phyloP scores from a whole-genome alignment of 495 filamentous ascomycete species.

The Parathielavia appendiculata region DNA sequence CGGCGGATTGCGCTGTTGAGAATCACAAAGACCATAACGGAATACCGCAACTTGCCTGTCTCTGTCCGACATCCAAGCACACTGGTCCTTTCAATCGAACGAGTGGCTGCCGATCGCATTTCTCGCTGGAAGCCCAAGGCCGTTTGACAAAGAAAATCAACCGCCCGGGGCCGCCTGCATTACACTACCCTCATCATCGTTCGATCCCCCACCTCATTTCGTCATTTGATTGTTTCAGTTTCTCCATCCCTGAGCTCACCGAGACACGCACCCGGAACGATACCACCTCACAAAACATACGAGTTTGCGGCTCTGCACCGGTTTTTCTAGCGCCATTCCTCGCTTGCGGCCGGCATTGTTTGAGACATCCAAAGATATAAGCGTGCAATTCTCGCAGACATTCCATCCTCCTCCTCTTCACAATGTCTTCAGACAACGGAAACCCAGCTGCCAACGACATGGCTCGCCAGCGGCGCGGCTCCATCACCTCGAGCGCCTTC shows the following conservation, averaged over 20 bases:
- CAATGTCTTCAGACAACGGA: slow-evolving; percentile 39
- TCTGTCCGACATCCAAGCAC: background rate
- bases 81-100: slow-evolving; percentile 18
- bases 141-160: slow-evolving; percentile 15
- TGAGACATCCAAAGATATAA: slow-evolving; percentile 16
- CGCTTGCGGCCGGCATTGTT: slow-evolving; percentile 4
- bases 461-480: slow-evolving; percentile 48
- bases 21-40: slow-evolving; percentile 2
- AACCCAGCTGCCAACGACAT: slow-evolving; percentile 34
- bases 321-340: background rate
- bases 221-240: slow-evolving; percentile 27
- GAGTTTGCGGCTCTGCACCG: slow-evolving; percentile 12
- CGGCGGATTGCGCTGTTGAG: background rate
- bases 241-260: slow-evolving; percentile 13
- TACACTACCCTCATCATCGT: slow-evolving; percentile 23
- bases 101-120: slow-evolving; percentile 20
- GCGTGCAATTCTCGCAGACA: background rate
- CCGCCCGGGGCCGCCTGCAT: background rate
- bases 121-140: background rate
- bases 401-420: slow-evolving; percentile 18
- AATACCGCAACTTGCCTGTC: slow-evolving; percentile 5
- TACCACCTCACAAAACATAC: slow-evolving; percentile 27
- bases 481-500: slow-evolving; percentile 51
- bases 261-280: slow-evolving; percentile 26
- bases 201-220: slow-evolving; percentile 18